Conservation (phyloP, 2,329 filamentous ascomycete genomes). For the Aspergillus sp. region DNA sequence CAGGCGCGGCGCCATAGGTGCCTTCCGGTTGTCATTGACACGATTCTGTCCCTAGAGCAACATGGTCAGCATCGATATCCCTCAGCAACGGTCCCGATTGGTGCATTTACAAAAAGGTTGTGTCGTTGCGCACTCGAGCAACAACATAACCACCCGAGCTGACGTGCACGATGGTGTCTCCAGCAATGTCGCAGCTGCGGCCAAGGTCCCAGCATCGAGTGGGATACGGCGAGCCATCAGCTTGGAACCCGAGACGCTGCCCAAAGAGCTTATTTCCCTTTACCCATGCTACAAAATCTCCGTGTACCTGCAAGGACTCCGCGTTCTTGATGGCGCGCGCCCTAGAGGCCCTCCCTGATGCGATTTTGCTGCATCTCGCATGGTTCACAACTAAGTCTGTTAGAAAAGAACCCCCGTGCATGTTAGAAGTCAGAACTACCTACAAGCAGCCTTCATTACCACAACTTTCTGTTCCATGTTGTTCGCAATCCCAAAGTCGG, state of each 20-base stretch:
- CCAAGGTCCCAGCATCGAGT: background rate
- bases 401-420: background rate
- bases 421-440: accelerated
- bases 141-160: too few species aligned
- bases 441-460: background rate
- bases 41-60: too few species aligned
- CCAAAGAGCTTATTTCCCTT: background rate
- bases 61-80: too few species aligned
- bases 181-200: too few species aligned
- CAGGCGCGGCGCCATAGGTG: too few species aligned
- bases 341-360: background rate
- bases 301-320: background rate
- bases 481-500: background rate
- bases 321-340: background rate
- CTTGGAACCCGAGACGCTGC: background rate
- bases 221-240: background rate
- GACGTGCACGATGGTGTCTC: too few species aligned
- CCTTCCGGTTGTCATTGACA: too few species aligned
- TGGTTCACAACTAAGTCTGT: background rate
- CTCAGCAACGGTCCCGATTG: too few species aligned
- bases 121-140: too few species aligned
- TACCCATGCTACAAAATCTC: background rate
- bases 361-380: background rate
- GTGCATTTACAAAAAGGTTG: too few species aligned
- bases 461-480: background rate